These are phyloP conservation scores for Macrophomina phaseolina DNA, from an alignment of 2,329 filamentous ascomycete genomes.

Conservation along the genomic window DNA sequence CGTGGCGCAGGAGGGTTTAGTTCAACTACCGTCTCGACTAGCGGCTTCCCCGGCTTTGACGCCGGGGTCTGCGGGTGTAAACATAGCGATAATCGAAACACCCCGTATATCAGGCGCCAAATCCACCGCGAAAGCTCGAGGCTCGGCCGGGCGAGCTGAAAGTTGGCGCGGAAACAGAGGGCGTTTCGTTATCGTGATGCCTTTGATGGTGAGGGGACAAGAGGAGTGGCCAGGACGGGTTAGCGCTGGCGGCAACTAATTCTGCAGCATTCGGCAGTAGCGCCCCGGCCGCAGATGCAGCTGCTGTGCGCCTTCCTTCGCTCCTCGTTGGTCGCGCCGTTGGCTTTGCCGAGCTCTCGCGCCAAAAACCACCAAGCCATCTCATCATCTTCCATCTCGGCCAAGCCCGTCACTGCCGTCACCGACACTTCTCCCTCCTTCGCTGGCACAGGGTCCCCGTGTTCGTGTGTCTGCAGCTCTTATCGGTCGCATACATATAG, in stretches of 20 bases:
- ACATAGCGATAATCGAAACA: not conserved
- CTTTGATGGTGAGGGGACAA: too few species aligned
- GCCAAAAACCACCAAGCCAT: not conserved
- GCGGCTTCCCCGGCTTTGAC: not conserved
- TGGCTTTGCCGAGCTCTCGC: not conserved
- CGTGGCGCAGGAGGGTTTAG: not conserved
- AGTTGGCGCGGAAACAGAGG: not conserved
- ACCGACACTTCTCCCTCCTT: not conserved
- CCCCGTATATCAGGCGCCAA: not conserved
- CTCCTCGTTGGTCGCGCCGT: not conserved
- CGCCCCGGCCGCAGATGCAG: not conserved
- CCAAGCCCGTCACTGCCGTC: not conserved
- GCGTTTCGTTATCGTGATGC: not conserved
- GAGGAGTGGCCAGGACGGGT: not conserved
- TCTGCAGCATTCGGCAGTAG: not conserved
- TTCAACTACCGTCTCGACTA: not conserved
- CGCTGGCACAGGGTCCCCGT: too few species aligned
- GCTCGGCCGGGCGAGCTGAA: not conserved
- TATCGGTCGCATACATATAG: not conserved
- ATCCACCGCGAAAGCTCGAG: not conserved
- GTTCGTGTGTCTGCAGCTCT: not conserved
- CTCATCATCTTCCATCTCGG: not conserved
- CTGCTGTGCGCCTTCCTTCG: not conserved
- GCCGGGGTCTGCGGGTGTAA: not conserved
- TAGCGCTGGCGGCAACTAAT: slow-evolving; percentile 1